Evolutionary conservation across 2,329 filamentous ascomycete genomes (phyloP).

Genomic region (Aspergillus quadrilineatus): DNA sequence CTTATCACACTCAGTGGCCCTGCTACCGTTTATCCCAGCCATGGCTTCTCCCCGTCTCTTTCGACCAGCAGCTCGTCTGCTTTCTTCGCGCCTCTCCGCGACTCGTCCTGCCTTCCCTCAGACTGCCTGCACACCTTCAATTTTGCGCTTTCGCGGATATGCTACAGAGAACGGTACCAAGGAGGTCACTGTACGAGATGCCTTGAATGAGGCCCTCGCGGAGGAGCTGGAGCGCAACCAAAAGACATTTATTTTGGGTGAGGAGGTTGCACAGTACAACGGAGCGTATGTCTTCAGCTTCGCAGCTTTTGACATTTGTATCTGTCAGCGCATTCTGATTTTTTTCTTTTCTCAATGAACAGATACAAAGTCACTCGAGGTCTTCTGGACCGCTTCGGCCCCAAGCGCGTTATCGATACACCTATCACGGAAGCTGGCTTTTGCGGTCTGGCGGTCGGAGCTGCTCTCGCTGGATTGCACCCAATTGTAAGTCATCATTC

Average conservation of each 20-base stretch:
- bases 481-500: constrained; percentile 69
- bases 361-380: constrained; percentile 99
- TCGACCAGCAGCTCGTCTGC: constrained; percentile 62
- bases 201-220: constrained; percentile 93
- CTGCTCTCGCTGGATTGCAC: constrained; percentile 89
- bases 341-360: constrained; percentile 14
- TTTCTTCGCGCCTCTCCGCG: constrained; percentile 55
- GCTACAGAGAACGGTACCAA: constrained; percentile 65
- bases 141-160: constrained; percentile 54
- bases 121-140: constrained; percentile 48
- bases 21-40: constrained; percentile 36
- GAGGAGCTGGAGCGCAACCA: constrained; percentile 94
- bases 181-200: constrained; percentile 95
- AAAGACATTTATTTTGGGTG: constrained; percentile 93
- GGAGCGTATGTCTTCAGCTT: constrained; percentile 64
- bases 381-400: constrained; percentile 92
- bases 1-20: constrained; percentile 19
- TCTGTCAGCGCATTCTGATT: constrained; percentile 35
- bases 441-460: constrained; percentile 87
- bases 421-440: constrained; percentile 98
- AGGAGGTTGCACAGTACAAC: constrained; percentile 99
- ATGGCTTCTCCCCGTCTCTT: constrained; percentile 64
- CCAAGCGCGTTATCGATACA: constrained; percentile 95
- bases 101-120: constrained; percentile 56
- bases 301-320: not conserved